Conservation (phyloP, 805 yeast species). For the Blastobotrys attinorum region DNA sequence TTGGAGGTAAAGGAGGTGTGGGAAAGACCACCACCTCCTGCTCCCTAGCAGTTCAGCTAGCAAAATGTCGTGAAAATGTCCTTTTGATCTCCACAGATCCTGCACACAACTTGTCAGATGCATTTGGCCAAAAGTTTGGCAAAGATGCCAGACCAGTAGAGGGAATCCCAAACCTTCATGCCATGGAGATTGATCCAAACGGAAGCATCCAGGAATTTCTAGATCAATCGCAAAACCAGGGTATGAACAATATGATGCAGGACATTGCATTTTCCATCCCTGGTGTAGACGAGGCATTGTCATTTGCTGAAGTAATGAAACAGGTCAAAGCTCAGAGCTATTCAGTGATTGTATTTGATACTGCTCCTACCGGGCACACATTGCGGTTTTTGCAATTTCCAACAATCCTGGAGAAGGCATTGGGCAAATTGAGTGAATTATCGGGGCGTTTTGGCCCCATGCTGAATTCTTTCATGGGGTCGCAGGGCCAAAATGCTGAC, state of each 20-base stretch:
- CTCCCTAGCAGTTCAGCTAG: slow-evolving; percentile 89
- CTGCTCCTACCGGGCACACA: slow-evolving; percentile 99
- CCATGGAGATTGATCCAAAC: slow-evolving; percentile 98
- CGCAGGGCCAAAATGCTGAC: slow-evolving; percentile 33
- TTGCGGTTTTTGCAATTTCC: slow-evolving; percentile 92
- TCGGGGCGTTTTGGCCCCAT: slow-evolving; percentile 86
- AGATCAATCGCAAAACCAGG: slow-evolving; percentile 39
- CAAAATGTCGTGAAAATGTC: slow-evolving; percentile 74
- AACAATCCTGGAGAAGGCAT: slow-evolving; percentile 77
- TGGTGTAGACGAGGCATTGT: slow-evolving; percentile 96
- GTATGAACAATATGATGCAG: slow-evolving; percentile 63
- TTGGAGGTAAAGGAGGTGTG: slow-evolving; percentile 99
- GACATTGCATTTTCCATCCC: slow-evolving; percentile 94
- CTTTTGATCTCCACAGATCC: slow-evolving; percentile 95
- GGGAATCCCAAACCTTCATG: slow-evolving; percentile 78
- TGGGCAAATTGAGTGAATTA: slow-evolving; percentile 80
- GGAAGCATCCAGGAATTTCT: slow-evolving; percentile 84
- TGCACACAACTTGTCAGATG: slow-evolving; percentile 95
- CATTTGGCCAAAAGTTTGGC: slow-evolving; percentile 96
- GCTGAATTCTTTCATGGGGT: slow-evolving; percentile 70
- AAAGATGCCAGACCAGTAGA: slow-evolving; percentile 93
- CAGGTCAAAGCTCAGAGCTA: slow-evolving; percentile 77
- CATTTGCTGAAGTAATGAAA: slow-evolving; percentile 96
- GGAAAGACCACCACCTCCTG: slow-evolving; percentile 98
- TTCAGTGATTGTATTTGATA: slow-evolving; percentile 90